Conservation (phyloP, 1,139 yeast species). For the Geotrichum phurueaensis region DNA sequence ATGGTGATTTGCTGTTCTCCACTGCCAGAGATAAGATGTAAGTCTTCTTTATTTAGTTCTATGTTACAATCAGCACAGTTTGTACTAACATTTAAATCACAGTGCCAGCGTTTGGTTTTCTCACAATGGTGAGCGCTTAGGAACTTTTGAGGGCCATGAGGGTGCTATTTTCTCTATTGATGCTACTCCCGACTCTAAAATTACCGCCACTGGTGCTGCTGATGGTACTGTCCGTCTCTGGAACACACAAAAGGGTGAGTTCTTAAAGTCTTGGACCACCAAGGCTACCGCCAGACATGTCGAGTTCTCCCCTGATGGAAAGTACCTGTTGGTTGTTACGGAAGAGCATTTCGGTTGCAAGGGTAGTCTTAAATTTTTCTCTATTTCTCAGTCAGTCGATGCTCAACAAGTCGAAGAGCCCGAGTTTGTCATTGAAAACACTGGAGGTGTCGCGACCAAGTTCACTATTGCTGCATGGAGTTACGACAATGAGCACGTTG, state of each 20-base stretch:
- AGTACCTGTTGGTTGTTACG: conserved; percentile 66
- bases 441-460: conserved; percentile 52
- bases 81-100: not conserved
- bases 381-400: conserved; percentile 47
- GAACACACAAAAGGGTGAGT: conserved; percentile 74
- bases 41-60: conserved; percentile 13
- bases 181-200: conserved; percentile 57
- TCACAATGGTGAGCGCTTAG: conserved; percentile 93
- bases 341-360: conserved; percentile 91
- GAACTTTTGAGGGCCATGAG: conserved; percentile 81
- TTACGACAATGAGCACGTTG: conserved; percentile 62
- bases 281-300: conserved; percentile 88
- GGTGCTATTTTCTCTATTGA: conserved; percentile 98
- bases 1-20: conserved; percentile 90
- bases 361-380: conserved; percentile 69
- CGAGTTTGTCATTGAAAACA: conserved; percentile 45
- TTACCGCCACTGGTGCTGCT: conserved; percentile 81
- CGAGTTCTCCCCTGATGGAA: conserved; percentile 73
- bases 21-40: conserved; percentile 78
- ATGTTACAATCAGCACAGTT: not conserved
- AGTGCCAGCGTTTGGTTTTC: conserved; percentile 71
- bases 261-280: conserved; percentile 66
- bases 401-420: conserved; percentile 46
- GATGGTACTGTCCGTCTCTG: conserved; percentile 83
- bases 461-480: conserved; percentile 90